Evolutionary conservation across 2,329 filamentous ascomycete genomes (phyloP).

Genomic region (Colletotrichum nymphaeae): DNA sequence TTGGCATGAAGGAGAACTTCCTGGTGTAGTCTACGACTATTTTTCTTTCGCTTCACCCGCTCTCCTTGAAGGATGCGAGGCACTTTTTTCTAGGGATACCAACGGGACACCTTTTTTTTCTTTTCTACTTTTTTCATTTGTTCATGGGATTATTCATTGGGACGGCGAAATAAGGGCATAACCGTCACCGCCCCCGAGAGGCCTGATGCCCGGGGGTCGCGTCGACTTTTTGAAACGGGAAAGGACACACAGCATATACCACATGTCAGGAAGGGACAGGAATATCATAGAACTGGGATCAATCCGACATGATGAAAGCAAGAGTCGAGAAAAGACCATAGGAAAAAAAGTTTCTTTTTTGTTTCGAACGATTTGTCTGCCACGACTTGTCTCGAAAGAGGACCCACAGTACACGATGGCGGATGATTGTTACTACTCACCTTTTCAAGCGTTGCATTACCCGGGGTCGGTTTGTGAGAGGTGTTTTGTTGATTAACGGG

Average conservation of each 20-base stretch:
- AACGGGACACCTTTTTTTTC: conserved; percentile 1
- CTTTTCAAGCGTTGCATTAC: background rate
- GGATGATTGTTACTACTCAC: background rate
- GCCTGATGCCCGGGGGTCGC: conserved; percentile 25
- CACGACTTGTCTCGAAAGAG: background rate
- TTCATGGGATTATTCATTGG: conserved; percentile 16
- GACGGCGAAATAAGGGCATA: conserved; percentile 35
- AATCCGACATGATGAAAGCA: conserved; percentile 34
- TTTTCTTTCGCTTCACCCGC: conserved; percentile 31
- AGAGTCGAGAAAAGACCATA: conserved; percentile 36
- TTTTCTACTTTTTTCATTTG: conserved; percentile 16
- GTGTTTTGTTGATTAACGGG: background rate
- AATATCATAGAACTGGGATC: conserved; percentile 36
- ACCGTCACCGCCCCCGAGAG: conserved; percentile 27
- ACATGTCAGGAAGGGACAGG: conserved; percentile 31
- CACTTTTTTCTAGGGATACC: conserved; percentile 22
- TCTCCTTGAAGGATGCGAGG: conserved; percentile 35
- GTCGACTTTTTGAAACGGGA: conserved; percentile 28
- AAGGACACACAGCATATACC: conserved; percentile 33
- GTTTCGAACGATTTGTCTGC: conserved; percentile 6
- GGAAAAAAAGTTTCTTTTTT: conserved; percentile 34
- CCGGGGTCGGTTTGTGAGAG: background rate
- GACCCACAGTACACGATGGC: background rate
- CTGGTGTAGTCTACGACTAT: conserved; percentile 36
- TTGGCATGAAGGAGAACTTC: conserved; percentile 34